Evolutionary conservation across 805 yeast genomes (phyloP).

Genomic region (Candida loeiensis): DNA sequence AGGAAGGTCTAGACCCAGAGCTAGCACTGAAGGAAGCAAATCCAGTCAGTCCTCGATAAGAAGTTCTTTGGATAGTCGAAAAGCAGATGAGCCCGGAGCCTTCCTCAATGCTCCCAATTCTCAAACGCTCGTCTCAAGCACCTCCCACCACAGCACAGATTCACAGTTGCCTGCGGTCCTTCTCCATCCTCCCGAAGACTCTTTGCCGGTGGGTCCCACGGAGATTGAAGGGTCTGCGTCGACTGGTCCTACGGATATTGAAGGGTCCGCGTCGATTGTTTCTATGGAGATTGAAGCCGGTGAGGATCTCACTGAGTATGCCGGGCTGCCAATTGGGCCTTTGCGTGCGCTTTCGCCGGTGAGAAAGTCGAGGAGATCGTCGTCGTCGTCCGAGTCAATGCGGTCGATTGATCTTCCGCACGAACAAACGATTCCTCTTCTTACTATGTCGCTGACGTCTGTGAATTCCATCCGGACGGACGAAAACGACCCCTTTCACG

Average conservation of each 20-base stretch:
- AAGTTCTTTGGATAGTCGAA: too few species aligned
- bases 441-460: constrained; percentile 25
- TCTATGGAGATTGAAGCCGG: constrained; percentile 7
- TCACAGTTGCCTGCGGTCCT: too few species aligned
- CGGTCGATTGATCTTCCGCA: constrained; percentile 17
- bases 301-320: constrained; percentile 7
- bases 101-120: too few species aligned
- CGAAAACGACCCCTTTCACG: constrained; percentile 5
- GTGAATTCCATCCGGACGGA: constrained; percentile 7
- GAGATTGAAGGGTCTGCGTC: too few species aligned
- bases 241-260: constrained; percentile 5
- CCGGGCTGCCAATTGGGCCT: constrained; percentile 9
- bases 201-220: too few species aligned
- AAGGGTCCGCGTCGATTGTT: constrained; percentile 3
- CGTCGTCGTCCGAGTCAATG: constrained; percentile 20
- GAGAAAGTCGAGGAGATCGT: constrained; percentile 7
- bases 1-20: too few species aligned
- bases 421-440: constrained; percentile 32
- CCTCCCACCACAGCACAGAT: too few species aligned
- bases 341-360: constrained; percentile 8
- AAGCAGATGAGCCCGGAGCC: too few species aligned
- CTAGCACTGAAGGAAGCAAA: too few species aligned
- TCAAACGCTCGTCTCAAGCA: too few species aligned
- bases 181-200: too few species aligned
- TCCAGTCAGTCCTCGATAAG: too few species aligned